Percentiles rank a stretch among this genome's conserved stretches.
Evolutionary conservation across 768 basidiomycete genomes (phyloP).

Genomic region (Rhodotorula taiwanensis): DNA sequence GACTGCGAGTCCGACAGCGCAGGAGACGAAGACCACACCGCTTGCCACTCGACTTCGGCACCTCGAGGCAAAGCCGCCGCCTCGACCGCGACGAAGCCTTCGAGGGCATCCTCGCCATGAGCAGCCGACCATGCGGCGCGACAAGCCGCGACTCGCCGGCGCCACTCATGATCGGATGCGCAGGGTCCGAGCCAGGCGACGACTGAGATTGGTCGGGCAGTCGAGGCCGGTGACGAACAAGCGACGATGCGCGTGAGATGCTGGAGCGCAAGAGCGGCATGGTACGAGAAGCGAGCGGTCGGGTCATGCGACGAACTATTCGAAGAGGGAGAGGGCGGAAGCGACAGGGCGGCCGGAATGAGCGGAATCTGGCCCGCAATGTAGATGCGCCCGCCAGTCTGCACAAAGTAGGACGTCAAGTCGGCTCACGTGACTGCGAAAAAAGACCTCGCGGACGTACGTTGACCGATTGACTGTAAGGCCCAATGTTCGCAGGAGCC

Average conservation of each 20-base stretch:
- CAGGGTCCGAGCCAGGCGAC: neutral
- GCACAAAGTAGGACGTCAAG: neutral
- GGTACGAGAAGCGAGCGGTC: constrained; percentile 51
- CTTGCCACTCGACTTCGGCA: constrained; percentile 48
- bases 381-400: constrained; percentile 63
- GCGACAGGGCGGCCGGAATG: constrained; percentile 61
- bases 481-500: constrained; percentile 98
- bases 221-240: constrained; percentile 46
- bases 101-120: neutral
- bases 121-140: neutral
- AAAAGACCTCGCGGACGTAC: constrained; percentile 49
- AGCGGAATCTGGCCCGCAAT: constrained; percentile 94
- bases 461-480: constrained; percentile 86
- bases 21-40: constrained; percentile 37
- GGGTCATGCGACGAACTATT: constrained; percentile 44
- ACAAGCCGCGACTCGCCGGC: neutral
- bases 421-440: neutral
- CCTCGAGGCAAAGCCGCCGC: constrained; percentile 45
- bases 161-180: neutral
- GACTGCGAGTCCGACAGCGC: constrained; percentile 2
- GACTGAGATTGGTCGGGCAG: constrained; percentile 10
- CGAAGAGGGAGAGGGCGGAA: constrained; percentile 56
- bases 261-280: constrained; percentile 70
- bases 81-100: constrained; percentile 41
- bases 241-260: constrained; percentile 65